Conservation (phyloP, 179 eudicot species). For the Beta corolliflora region DNA sequence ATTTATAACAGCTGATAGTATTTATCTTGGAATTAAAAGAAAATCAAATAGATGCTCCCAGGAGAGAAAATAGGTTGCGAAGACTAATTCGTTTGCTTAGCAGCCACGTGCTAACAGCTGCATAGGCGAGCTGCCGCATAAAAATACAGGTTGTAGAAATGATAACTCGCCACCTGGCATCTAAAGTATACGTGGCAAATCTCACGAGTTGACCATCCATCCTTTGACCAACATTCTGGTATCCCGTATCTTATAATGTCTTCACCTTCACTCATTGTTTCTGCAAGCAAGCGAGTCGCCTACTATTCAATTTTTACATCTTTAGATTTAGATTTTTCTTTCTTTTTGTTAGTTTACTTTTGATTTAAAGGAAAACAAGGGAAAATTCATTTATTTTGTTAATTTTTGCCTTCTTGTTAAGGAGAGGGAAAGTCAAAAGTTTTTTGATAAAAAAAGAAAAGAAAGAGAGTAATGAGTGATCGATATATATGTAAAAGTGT, state of each 20-base stretch:
- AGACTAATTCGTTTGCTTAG: slow-evolving; percentile 4
- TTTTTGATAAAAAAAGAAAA: no score
- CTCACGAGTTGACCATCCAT: background rate
- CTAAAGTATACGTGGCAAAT: slow-evolving; percentile 21
- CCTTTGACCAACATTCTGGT: background rate
- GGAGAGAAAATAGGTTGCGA: background rate
- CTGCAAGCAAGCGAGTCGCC: background rate
- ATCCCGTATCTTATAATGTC: background rate
- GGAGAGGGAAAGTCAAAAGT: no score
- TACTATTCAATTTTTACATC: background rate
- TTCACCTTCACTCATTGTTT: slow-evolving; percentile 6
- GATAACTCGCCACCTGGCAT: slow-evolving; percentile 14
- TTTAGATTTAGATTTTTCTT: background rate
- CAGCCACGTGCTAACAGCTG: slow-evolving; percentile 22
- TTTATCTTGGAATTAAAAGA: background rate
- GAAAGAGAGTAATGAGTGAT: no score
- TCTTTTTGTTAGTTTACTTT: no score
- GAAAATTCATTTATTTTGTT: no score
- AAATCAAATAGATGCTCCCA: background rate
- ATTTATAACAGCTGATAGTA: no score
- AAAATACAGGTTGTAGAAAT: background rate
- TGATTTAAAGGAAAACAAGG: no score
- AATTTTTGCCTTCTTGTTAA: no score
- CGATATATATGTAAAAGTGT: no score
- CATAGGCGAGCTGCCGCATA: slow-evolving; percentile 20